These are phyloP conservation scores for Lathyrus aphaca DNA, from an alignment of 306 rosid genomes.

Conservation along the genomic window DNA sequence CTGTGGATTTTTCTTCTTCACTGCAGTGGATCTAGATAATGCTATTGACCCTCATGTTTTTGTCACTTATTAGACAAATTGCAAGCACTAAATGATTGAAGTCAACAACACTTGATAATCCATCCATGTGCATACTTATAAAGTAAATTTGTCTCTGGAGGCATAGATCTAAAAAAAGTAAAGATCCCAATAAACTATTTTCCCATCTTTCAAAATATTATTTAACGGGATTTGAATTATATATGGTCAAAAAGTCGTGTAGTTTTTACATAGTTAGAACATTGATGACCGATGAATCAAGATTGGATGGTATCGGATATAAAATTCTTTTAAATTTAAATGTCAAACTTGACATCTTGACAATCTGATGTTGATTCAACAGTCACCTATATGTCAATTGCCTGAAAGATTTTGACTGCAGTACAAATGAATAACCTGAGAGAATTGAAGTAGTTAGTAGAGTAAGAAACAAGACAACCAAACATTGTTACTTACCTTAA, in stretches of 20 bases:
- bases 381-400: not conserved
- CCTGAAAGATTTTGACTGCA: not conserved
- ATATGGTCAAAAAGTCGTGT: not conserved
- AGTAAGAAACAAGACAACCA: not conserved
- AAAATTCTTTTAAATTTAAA: not conserved
- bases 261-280: not conserved
- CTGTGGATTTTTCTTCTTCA: not conserved
- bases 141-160: not conserved
- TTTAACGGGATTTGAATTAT: not conserved
- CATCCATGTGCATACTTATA: not conserved
- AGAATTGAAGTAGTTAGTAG: not conserved
- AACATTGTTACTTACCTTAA: conserved; percentile 39
- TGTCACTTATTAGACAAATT: conserved; percentile 5
- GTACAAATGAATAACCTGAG: not conserved
- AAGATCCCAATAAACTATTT: not conserved
- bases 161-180: not conserved
- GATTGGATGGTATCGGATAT: not conserved
- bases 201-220: not conserved
- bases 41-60: conserved; percentile 14
- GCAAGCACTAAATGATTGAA: conserved; percentile 19
- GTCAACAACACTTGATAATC: not conserved
- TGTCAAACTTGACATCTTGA: not conserved
- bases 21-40: not conserved
- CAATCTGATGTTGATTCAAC: not conserved
- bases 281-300: not conserved